A percentile compares a stretch with the other conserved stretches of the same genome.
Evolutionary conservation across 495 filamentous ascomycete species (phyloP).

Genomic region (Tuber melanosporum): DNA sequence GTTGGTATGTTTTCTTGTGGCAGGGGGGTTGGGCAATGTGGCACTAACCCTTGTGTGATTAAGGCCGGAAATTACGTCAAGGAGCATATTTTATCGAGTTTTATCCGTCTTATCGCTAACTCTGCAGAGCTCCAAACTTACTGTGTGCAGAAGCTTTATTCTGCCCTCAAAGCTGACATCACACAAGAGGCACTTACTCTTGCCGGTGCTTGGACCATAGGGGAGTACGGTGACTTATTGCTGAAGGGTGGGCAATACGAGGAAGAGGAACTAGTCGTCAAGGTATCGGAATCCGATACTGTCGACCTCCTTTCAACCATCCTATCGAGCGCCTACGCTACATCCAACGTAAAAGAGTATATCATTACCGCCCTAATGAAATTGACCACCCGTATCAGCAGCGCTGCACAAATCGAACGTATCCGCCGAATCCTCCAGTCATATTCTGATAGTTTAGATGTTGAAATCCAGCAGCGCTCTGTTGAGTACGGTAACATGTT

Average conservation of each 20-base stretch:
- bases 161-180: conserved; percentile 85
- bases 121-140: conserved; percentile 93
- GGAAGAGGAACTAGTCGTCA: conserved; percentile 84
- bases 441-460: conserved; percentile 74
- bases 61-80: conserved; percentile 89
- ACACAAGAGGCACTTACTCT: conserved; percentile 92
- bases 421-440: conserved; percentile 68
- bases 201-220: conserved; percentile 95
- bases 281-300: conserved; percentile 82
- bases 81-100: conserved; percentile 94
- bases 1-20: conserved; percentile 45
- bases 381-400: conserved; percentile 79
- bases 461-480: conserved; percentile 91
- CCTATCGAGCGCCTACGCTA: conserved; percentile 84
- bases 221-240: conserved; percentile 88
- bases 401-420: conserved; percentile 74
- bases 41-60: conserved; percentile 14
- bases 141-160: conserved; percentile 88
- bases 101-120: conserved; percentile 90
- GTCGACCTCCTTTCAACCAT: conserved; percentile 87
- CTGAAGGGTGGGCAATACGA: conserved; percentile 86
- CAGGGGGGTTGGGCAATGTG: conserved; percentile 5
- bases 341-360: conserved; percentile 85
- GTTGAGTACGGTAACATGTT: conserved; percentile 95
- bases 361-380: conserved; percentile 94